These are phyloP conservation scores for Dryas integrifolia DNA, from an alignment of 331 rosid genomes.

Conservation along the genomic window DNA sequence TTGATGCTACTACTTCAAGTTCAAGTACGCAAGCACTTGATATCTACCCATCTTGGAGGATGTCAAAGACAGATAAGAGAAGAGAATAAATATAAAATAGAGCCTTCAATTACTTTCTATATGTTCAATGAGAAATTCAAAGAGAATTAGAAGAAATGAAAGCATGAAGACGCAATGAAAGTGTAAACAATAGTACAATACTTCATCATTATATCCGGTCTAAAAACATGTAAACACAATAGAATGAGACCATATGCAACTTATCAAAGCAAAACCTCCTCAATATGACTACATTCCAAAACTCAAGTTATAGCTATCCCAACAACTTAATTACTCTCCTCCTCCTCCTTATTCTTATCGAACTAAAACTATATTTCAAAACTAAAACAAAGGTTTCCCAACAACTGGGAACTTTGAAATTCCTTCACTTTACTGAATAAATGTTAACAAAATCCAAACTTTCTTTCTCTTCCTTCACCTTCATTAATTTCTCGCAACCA, in stretches of 20 bases:
- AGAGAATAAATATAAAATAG: not conserved
- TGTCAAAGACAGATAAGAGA: not conserved
- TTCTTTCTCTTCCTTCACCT: not conserved
- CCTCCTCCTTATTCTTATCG: too few relatives aligned
- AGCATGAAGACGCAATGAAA: not conserved
- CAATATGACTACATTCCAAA: not conserved
- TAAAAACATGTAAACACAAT: not conserved
- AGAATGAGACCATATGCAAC: not conserved
- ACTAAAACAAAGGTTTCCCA: too few relatives aligned
- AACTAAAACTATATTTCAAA: too few relatives aligned
- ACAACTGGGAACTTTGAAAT: not conserved
- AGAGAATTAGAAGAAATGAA: conserved; percentile 1
- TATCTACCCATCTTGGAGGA: not conserved
- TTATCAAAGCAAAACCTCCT: not conserved
- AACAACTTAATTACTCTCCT: not conserved
- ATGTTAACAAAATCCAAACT: not conserved
- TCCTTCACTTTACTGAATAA: not conserved
- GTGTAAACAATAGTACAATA: not conserved
- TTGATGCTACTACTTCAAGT: not conserved
- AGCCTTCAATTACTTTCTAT: not conserved
- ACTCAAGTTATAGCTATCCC: not conserved
- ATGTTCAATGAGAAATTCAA: not conserved
- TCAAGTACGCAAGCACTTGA: not conserved
- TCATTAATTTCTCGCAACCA: not conserved
- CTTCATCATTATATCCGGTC: not conserved